A percentile compares a stretch with the other conserved stretches of the same genome.
These are phyloP conservation scores for Trichosporon sp. DNA, from an alignment of 1,284 basidiomycete species.

Conservation along the genomic window DNA sequence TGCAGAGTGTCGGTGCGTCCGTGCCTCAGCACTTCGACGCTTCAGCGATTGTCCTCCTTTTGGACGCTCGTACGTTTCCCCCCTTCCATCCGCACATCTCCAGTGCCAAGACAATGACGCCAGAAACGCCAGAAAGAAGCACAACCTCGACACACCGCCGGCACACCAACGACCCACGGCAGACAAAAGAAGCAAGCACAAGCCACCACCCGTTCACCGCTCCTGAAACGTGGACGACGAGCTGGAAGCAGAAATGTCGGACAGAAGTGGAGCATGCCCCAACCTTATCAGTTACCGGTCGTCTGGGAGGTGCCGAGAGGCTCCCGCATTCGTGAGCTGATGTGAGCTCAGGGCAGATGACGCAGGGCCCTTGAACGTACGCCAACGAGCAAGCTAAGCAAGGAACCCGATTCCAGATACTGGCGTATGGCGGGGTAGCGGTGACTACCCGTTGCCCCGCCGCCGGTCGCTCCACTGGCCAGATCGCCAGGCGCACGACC, in stretches of 20 bases:
- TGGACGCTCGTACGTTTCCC: background rate
- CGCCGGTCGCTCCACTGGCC: no score
- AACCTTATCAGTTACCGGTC: constrained; percentile 2
- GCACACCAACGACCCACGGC: no score
- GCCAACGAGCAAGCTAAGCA: background rate
- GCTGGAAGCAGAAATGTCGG: no score
- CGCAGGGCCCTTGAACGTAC: background rate
- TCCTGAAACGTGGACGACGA: background rate
- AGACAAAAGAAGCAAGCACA: no score
- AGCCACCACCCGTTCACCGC: no score
- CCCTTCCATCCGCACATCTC: no score
- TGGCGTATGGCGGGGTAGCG: background rate
- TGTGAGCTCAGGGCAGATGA: background rate
- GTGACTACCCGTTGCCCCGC: background rate
- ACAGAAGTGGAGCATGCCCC: background rate
- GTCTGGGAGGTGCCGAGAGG: background rate
- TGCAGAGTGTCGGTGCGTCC: background rate
- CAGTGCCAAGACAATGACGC: background rate
- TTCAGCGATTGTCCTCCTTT: background rate
- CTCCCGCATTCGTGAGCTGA: background rate
- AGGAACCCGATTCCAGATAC: constrained; percentile 1
- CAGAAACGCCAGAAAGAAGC: background rate
- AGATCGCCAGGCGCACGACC: no score
- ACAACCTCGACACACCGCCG: no score
- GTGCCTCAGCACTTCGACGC: background rate